Conservation (phyloP, 129 eudicot genomes). For the Gnaphalium uliginosum region DNA sequence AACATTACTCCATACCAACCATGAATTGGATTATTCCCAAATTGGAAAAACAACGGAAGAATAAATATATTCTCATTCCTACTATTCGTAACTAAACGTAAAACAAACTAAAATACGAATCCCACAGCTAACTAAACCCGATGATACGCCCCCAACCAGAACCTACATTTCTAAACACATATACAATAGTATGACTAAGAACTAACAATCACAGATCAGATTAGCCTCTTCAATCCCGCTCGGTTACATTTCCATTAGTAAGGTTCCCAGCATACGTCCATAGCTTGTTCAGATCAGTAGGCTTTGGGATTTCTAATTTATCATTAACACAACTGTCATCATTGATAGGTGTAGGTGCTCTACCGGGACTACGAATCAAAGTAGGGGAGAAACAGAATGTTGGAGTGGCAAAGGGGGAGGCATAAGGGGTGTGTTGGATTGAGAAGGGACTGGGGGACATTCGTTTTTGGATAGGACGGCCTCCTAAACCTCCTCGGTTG, state of each 20-base stretch:
- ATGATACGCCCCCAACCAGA: background rate
- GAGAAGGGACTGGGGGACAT: constrained; percentile 92
- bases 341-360: constrained; percentile 41
- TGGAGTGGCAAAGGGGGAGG: constrained; percentile 89
- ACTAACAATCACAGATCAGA: constrained; percentile 2
- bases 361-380: constrained; percentile 55
- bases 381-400: constrained; percentile 65
- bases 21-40: background rate
- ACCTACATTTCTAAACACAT: constrained; percentile 18
- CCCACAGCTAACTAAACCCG: background rate
- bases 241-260: constrained; percentile 44
- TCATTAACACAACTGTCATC: constrained; percentile 19
- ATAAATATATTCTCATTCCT: background rate
- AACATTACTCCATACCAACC: background rate
- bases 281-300: constrained; percentile 64
- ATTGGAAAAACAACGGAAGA: constrained; percentile 9
- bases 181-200: constrained; percentile 7
- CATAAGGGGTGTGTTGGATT: constrained; percentile 68
- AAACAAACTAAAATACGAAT: background rate
- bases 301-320: constrained; percentile 42
- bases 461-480: constrained; percentile 74
- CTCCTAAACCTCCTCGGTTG: constrained; percentile 69
- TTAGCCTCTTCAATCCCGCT: constrained; percentile 56
- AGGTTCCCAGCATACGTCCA: constrained; percentile 63
- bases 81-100: background rate